These are phyloP conservation scores for Dactylellina drechsleri DNA, from an alignment of 2,329 filamentous ascomycete species.

Conservation along the genomic window DNA sequence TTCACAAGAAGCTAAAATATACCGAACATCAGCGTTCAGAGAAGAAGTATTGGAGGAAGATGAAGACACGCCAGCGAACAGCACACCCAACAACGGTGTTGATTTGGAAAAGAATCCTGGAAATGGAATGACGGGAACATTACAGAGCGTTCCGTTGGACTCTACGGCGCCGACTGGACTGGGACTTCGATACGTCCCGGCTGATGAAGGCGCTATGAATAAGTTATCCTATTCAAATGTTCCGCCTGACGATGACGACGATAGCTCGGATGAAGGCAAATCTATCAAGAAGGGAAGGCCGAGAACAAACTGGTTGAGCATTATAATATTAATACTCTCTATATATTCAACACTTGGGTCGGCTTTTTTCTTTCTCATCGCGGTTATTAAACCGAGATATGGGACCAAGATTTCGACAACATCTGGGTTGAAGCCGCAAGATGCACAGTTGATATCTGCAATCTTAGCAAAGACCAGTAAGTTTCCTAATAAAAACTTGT, in stretches of 20 bases:
- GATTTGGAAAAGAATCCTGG: neutral
- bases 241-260: conserved; percentile 36
- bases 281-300: conserved; percentile 13
- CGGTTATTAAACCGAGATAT: conserved; percentile 33
- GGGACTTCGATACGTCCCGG: conserved; percentile 34
- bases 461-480: conserved; percentile 49
- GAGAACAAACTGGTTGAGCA: conserved; percentile 34
- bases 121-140: neutral
- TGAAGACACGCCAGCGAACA: neutral
- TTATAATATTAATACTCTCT: conserved; percentile 34
- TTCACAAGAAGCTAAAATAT: conserved; percentile 27
- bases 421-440: conserved; percentile 32
- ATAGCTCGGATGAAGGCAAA: conserved; percentile 22
- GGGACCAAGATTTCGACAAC: conserved; percentile 36
- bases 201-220: conserved; percentile 12
- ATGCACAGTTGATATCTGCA: conserved; percentile 46
- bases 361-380: conserved; percentile 40
- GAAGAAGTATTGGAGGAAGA: conserved; percentile 41
- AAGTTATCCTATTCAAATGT: conserved; percentile 21
- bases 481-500: neutral
- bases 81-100: neutral
- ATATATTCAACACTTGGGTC: conserved; percentile 51
- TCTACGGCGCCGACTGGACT: conserved; percentile 2
- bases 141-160: conserved; percentile 9
- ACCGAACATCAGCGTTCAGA: conserved; percentile 38